Evolutionary conservation across 2,329 filamentous ascomycete genomes (phyloP).

Genomic region (Microdochium trichocladiopsis): DNA sequence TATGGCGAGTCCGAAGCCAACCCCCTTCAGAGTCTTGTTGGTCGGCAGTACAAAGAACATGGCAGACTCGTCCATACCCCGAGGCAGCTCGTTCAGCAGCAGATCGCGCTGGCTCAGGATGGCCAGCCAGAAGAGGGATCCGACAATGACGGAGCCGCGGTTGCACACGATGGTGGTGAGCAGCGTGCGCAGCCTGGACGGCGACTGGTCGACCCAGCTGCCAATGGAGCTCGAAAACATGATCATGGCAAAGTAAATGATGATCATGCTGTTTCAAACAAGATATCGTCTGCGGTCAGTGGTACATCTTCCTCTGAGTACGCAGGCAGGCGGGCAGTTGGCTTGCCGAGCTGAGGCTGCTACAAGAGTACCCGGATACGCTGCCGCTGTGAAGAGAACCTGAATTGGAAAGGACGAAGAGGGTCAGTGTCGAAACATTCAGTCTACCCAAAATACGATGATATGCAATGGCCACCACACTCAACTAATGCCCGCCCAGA

Average conservation of each 20-base stretch:
- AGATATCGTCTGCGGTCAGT: no score
- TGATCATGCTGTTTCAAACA: constrained; percentile 16
- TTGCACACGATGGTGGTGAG: constrained; percentile 33
- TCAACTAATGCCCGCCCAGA: no score
- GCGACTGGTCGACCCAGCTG: constrained; percentile 30
- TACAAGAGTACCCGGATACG: constrained; percentile 31
- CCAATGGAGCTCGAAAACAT: constrained; percentile 31
- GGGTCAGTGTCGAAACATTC: background rate
- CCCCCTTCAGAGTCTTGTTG: constrained; percentile 17
- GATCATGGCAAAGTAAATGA: constrained; percentile 29
- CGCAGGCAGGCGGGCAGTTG: no score
- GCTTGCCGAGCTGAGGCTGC: constrained; percentile 30
- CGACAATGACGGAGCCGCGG: constrained; percentile 28
- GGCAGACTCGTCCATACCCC: background rate
- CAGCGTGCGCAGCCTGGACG: constrained; percentile 30
- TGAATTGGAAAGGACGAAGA: constrained; percentile 7
- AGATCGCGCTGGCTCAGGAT: constrained; percentile 20
- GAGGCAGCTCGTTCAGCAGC: constrained; percentile 1
- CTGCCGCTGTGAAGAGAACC: constrained; percentile 45
- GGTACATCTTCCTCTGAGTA: no score
- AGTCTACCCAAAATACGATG: no score
- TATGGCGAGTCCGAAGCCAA: constrained; percentile 25
- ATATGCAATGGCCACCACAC: no score
- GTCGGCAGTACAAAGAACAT: constrained; percentile 10
- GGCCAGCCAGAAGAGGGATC: constrained; percentile 30